Conservation (phyloP, 768 basidiomycete species). For the Russula griseocarnosa region DNA sequence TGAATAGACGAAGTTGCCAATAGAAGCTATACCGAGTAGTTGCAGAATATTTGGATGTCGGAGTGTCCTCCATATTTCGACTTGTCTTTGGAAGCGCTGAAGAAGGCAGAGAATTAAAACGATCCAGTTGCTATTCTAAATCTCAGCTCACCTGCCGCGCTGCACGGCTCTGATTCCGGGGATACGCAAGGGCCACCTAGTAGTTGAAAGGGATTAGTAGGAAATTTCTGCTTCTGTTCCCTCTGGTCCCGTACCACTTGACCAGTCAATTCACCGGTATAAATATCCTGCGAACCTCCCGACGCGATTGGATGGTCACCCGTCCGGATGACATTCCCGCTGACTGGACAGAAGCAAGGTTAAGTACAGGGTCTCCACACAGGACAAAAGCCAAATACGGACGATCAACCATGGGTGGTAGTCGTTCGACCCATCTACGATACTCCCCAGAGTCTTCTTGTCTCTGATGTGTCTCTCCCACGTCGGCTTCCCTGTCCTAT, state of each 20-base stretch:
- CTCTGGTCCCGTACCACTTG: conserved; percentile 2
- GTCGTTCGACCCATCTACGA: conserved; percentile 14
- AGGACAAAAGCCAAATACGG: background rate
- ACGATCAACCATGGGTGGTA: conserved; percentile 28
- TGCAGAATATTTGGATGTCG: conserved; percentile 23
- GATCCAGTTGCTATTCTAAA: no score
- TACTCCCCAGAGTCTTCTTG: conserved; percentile 25
- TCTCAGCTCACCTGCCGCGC: conserved; percentile 17
- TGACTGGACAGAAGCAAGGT: conserved; percentile 12
- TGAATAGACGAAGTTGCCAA: conserved; percentile 13
- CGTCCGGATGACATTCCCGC: conserved; percentile 14
- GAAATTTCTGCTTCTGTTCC: background rate
- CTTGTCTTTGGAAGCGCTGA: conserved; percentile 24
- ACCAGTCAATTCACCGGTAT: conserved; percentile 25
- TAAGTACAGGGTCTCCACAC: background rate
- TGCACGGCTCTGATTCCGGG: conserved; percentile 16
- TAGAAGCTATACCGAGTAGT: conserved; percentile 22
- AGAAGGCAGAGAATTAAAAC: background rate
- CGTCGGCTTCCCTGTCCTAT: conserved; percentile 17
- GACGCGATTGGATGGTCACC: conserved; percentile 15
- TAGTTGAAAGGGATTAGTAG: background rate
- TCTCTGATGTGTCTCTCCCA: conserved; percentile 19
- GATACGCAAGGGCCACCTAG: conserved; percentile 17
- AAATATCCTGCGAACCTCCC: conserved; percentile 25
- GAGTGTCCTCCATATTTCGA: conserved; percentile 27